Evolutionary conservation across 257 asterid genomes (phyloP).

Genomic region (Solanum appendiculatum): DNA sequence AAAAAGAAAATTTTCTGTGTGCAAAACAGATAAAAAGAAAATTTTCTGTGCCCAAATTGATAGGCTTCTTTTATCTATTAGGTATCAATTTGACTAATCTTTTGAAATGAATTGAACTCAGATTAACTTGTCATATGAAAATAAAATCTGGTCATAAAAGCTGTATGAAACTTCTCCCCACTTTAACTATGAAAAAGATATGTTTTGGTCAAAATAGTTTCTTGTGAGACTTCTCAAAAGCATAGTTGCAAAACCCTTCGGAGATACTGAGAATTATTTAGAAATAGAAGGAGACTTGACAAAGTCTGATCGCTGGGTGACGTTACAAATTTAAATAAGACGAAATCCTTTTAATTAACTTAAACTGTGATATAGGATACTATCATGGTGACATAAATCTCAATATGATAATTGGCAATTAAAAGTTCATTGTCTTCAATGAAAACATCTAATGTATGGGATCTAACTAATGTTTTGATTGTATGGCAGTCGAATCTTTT

Average conservation of each 20-base stretch:
- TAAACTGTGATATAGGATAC: not conserved
- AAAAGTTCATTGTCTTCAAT: not conserved
- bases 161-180: not conserved
- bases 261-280: not conserved
- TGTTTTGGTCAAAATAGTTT: not conserved
- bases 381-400: not conserved
- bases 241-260: not conserved
- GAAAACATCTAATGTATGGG: not conserved
- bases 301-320: not conserved
- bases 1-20: too few relatives aligned
- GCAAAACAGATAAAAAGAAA: not conserved
- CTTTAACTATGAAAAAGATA: not conserved
- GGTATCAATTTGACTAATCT: not conserved
- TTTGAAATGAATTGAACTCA: not conserved
- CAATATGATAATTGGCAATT: not conserved
- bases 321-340: not conserved
- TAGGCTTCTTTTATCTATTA: not conserved
- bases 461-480: not conserved
- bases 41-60: not conserved
- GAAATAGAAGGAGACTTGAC: not conserved
- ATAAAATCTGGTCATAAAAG: not conserved
- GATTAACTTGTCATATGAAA: not conserved
- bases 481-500: not conserved
- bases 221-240: not conserved
- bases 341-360: not conserved